Evolutionary conservation across 345 rosid genomes (phyloP).

Genomic region (Boechera stricta): DNA sequence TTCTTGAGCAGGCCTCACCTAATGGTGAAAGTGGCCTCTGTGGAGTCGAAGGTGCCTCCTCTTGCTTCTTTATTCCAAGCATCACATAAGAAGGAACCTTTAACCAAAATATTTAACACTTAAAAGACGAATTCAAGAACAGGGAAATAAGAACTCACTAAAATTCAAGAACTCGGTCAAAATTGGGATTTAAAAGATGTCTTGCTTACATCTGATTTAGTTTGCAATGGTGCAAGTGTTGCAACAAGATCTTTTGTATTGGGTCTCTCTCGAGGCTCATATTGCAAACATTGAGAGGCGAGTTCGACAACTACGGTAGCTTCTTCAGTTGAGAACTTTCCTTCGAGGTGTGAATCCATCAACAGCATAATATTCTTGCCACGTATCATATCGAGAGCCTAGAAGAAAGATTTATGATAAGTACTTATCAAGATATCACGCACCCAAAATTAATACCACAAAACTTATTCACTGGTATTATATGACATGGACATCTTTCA

Average conservation of each 20-base stretch:
- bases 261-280: conserved; percentile 97
- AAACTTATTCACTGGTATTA: conserved; percentile 1
- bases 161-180: background rate
- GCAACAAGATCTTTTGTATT: conserved; percentile 76
- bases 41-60: conserved; percentile 77
- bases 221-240: conserved; percentile 75
- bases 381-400: conserved; percentile 97
- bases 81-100: conserved; percentile 91
- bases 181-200: background rate
- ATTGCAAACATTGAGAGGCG: conserved; percentile 85
- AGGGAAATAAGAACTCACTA: background rate
- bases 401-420: conserved; percentile 31
- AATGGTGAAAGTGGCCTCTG: conserved; percentile 79
- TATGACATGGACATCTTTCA: conserved; percentile 1
- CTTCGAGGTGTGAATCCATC: conserved; percentile 96
- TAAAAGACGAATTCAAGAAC: conserved; percentile 11
- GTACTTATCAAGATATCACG: conserved; percentile 2
- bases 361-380: conserved; percentile 70
- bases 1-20: conserved; percentile 96
- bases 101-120: conserved; percentile 29
- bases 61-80: conserved; percentile 80
- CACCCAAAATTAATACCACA: conserved; percentile 16
- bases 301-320: conserved; percentile 82
- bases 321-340: conserved; percentile 87
- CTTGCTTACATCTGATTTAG: conserved; percentile 79